Conservation (phyloP, 2,329 filamentous ascomycete species). For the Sarocladium kiliense region DNA sequence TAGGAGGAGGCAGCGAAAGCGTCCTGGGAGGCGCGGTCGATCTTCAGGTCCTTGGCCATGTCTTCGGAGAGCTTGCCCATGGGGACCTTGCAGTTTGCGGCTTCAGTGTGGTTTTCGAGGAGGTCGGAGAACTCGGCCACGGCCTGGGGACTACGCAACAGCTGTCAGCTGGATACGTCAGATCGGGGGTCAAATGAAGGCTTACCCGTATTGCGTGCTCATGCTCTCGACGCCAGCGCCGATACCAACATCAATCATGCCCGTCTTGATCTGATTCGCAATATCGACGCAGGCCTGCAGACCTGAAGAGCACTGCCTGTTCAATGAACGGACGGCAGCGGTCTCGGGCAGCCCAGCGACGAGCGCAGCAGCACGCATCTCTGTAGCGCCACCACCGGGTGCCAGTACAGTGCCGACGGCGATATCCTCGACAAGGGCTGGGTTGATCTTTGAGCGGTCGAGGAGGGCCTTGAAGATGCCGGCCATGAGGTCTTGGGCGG, state of each 20-base stretch:
- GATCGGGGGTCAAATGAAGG: conserved; percentile 11
- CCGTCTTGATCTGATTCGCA: conserved; percentile 82
- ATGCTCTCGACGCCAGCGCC: conserved; percentile 97
- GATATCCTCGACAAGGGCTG: conserved; percentile 83
- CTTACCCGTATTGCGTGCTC: conserved; percentile 83
- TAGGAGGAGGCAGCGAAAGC: conserved; percentile 92
- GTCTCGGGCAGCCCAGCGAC: conserved; percentile 86
- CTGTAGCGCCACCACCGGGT: conserved; percentile 89
- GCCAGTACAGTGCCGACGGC: conserved; percentile 87
- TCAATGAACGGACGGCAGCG: conserved; percentile 80
- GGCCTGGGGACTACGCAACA: conserved; percentile 61
- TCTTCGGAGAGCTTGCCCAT: conserved; percentile 93
- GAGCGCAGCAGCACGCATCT: conserved; percentile 88
- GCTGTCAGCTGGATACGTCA: conserved; percentile 9
- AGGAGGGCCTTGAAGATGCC: conserved; percentile 79
- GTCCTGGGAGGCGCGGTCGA: conserved; percentile 73
- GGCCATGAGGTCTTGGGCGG: conserved; percentile 76
- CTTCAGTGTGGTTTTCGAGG: conserved; percentile 73
- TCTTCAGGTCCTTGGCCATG: conserved; percentile 82
- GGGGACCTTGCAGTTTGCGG: conserved; percentile 94
- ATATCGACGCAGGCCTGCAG: conserved; percentile 91
- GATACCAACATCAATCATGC: conserved; percentile 93
- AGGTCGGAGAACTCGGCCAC: conserved; percentile 91
- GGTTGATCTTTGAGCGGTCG: conserved; percentile 83
- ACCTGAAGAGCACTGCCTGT: conserved; percentile 91